A percentile compares a stretch with the other conserved stretches of the same genome.
These are phyloP conservation scores for Brassica juncea DNA, from an alignment of 345 rosid genomes.

Conservation along the genomic window DNA sequence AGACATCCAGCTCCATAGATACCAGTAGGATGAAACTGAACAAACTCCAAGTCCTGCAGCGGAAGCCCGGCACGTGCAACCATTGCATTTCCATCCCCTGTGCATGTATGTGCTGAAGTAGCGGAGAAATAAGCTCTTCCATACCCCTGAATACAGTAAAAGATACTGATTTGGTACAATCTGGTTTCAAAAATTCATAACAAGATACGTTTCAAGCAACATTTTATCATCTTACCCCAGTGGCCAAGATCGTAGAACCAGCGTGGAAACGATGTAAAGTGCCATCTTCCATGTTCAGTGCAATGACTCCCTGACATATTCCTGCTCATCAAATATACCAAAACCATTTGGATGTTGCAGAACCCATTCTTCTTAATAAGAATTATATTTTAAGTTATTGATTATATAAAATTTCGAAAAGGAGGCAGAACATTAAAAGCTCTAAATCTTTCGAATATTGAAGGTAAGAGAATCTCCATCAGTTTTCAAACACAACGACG, in stretches of 20 bases:
- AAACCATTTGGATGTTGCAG: background rate
- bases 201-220: background rate
- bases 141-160: conserved; percentile 61
- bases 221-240: conserved; percentile 55
- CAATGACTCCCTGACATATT: conserved; percentile 90
- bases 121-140: conserved; percentile 95
- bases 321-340: conserved; percentile 45
- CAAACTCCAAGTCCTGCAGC: conserved; percentile 87
- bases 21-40: conserved; percentile 97
- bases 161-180: background rate
- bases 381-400: background rate
- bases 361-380: background rate
- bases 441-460: background rate
- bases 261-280: conserved; percentile 83
- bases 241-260: conserved; percentile 80
- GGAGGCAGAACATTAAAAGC: background rate
- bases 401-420: background rate
- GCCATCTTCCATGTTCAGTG: conserved; percentile 95
- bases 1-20: conserved; percentile 97
- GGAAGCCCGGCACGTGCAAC: conserved; percentile 92
- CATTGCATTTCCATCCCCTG: conserved; percentile 98
- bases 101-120: conserved; percentile 97
- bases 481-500: background rate
- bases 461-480: background rate
- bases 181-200: background rate